Evolutionary conservation across 2,329 filamentous ascomycete species (phyloP).

Genomic region (Aspergillus alliaceus): DNA sequence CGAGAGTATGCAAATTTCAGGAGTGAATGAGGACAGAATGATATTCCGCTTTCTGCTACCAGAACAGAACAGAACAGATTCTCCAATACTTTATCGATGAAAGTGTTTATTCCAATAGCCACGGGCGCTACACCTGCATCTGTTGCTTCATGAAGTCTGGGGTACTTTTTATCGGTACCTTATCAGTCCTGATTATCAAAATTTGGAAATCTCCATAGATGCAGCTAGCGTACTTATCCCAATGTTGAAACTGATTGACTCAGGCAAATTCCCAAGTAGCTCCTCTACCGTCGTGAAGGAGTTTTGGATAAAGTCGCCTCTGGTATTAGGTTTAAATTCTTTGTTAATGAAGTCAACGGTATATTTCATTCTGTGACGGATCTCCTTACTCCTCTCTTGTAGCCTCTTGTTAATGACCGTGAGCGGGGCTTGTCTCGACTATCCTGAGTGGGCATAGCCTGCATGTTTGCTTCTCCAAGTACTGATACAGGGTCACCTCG

Average conservation of each 20-base stretch:
- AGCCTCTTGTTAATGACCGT: constrained; percentile 20
- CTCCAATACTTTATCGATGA: constrained; percentile 38
- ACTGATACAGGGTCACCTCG: constrained; percentile 5
- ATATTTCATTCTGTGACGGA: constrained; percentile 32
- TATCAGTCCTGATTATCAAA: constrained; percentile 7
- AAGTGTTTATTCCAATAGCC: constrained; percentile 42
- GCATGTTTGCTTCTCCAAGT: background rate
- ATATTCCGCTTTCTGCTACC: constrained; percentile 28
- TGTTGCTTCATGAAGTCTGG: constrained; percentile 39
- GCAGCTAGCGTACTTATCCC: constrained; percentile 35
- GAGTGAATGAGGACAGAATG: constrained; percentile 30
- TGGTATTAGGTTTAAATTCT: constrained; percentile 38
- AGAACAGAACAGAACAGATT: constrained; percentile 26
- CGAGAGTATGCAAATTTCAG: constrained; percentile 29
- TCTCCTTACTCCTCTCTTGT: constrained; percentile 12
- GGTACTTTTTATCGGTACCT: constrained; percentile 37
- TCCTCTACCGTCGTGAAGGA: constrained; percentile 41
- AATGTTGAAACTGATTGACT: constrained; percentile 40
- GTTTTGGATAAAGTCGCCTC: constrained; percentile 39
- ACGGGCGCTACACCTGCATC: constrained; percentile 35
- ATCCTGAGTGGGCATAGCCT: background rate
- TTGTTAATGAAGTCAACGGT: constrained; percentile 42
- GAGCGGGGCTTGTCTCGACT: constrained; percentile 12
- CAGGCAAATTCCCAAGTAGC: constrained; percentile 35
- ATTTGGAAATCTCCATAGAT: too few species aligned